Evolutionary conservation across 371 early-diverging fungal genomes (phyloP).

Genomic region (Mortierella sp.): DNA sequence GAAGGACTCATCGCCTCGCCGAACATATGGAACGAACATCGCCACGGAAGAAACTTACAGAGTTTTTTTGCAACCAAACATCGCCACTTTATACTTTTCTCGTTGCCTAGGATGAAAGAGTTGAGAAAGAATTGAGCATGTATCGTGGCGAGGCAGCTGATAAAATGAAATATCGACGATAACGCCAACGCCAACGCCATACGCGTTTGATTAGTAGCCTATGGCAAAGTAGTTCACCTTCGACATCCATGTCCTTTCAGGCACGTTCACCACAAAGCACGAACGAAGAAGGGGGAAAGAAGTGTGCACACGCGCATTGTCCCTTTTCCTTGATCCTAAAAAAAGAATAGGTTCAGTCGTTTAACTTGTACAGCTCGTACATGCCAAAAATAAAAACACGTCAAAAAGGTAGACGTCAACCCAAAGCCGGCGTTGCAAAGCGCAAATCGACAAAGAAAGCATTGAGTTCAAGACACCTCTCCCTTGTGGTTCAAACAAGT

Average conservation of each 20-base stretch:
- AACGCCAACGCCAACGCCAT: not conserved
- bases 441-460: not conserved
- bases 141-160: too few relatives aligned
- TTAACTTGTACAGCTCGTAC: not conserved
- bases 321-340: not conserved
- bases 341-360: not conserved
- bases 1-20: not conserved
- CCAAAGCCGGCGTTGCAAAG: not conserved
- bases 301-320: not conserved
- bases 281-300: not conserved
- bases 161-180: not conserved
- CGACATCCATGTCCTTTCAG: not conserved
- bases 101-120: not conserved
- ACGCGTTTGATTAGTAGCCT: not conserved
- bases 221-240: not conserved
- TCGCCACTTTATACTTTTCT: not conserved
- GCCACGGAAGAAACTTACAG: not conserved
- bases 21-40: not conserved
- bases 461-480: not conserved
- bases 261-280: not conserved
- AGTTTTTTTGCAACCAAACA: not conserved
- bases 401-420: not conserved
- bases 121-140: not conserved
- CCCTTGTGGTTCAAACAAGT: not conserved
- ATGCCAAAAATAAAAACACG: not conserved